Base-by-base conservation (phyloP, 2,329 filamentous ascomycete species). In the Colletotrichum chlorophyti region DNA sequence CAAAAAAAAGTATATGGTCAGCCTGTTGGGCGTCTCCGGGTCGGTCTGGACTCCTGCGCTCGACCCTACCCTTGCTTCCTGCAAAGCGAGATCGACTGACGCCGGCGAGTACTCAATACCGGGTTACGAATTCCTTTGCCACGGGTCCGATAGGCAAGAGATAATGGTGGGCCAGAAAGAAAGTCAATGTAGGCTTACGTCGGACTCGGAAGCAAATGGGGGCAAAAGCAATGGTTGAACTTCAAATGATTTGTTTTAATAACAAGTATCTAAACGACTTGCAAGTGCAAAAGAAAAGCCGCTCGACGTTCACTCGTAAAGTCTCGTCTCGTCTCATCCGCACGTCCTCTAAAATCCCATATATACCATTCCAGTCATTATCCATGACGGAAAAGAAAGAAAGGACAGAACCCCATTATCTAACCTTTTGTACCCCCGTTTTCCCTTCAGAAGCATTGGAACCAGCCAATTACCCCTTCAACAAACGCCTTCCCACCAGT, bases 211-310 rank as follows among this genome's bases (percentile, higher is more conserved):
- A 6, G 19, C 4, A 11, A 14, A n/a, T 3, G 17, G 6, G 19
- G 6, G 5, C 6, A 5, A 12, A 12, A n/a, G 5, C 3, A 8
- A 5, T 5, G n/a, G 6, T 23, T 32, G 14, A 49, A 45, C 19
- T 12, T 32, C 12, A 5, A 34, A 43, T 38, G 24, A 27, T n/a
- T 45, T 57, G 37, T 48, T 24, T 14, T 58, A 9, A 58, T 60
- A 58, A 58, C 57, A 58, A 60, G 57, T 32, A 26, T n/a, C 24
- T 40, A 34, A 24, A 53, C 14, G 17, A 43, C 53, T 26, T 60
- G 46, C 52, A 45, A 14, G 5, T n/a, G 19, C 19, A 29, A 27
- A 38, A 38, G 5, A 21, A 24, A 15, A 40, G 21, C 37, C 12
- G 19, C 42, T 29, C 38, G n/a, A 54, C 50, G 35, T 58, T 11